A percentile compares a stretch with the other conserved stretches of the same genome.
Conservation (phyloP, 768 basidiomycete genomes). For the Termitomyces titanicus region DNA sequence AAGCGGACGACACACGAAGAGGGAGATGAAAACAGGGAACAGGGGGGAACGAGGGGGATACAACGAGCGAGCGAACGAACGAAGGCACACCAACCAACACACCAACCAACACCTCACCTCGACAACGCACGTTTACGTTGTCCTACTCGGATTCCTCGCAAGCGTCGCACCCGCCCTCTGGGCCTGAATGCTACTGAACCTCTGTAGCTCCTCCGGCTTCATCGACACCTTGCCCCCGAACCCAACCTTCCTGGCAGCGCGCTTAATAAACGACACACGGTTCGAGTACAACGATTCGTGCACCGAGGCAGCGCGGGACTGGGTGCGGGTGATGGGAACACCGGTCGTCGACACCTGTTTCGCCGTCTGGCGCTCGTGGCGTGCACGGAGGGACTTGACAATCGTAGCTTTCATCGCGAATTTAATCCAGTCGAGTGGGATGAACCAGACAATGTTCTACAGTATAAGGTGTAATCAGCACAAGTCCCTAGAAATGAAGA, state of each 20-base stretch:
- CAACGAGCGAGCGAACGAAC: too few species aligned
- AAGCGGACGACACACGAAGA: too few species aligned
- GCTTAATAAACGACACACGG: constrained; percentile 89
- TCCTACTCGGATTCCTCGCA: constrained; percentile 72
- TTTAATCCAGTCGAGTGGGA: constrained; percentile 94
- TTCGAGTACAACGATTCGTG: constrained; percentile 95
- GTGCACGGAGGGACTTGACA: constrained; percentile 79
- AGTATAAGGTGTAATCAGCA: constrained; percentile 7
- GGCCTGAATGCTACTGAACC: constrained; percentile 87
- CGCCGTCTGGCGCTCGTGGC: constrained; percentile 47
- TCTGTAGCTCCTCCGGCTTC: constrained; percentile 81
- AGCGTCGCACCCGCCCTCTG: constrained; percentile 72
- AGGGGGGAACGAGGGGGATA: too few species aligned
- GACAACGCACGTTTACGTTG: constrained; percentile 25
- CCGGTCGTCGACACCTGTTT: constrained; percentile 37
- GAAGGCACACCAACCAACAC: too few species aligned
- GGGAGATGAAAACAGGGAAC: too few species aligned
- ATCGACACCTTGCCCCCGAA: constrained; percentile 78
- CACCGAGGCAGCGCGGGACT: constrained; percentile 84
- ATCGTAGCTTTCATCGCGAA: constrained; percentile 94
- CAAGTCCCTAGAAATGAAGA: not conserved
- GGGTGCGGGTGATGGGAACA: constrained; percentile 79
- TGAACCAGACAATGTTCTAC: constrained; percentile 93
- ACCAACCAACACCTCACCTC: not conserved
- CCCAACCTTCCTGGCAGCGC: constrained; percentile 84